phyloP scores from a whole-genome alignment of 495 filamentous ascomycete species.

The Tuber magnatum region DNA sequence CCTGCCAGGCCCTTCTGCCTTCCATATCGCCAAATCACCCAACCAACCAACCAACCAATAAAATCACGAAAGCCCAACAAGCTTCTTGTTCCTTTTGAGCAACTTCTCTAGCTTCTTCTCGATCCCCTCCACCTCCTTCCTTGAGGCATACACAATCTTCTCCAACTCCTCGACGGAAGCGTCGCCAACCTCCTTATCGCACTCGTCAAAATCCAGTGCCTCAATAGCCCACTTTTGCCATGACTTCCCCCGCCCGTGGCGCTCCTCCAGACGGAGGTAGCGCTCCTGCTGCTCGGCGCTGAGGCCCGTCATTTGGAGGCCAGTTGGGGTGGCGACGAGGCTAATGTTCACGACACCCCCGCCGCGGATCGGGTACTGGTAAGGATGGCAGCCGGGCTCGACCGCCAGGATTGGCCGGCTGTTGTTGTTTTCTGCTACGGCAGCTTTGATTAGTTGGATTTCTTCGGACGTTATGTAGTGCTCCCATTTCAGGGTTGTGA shows the following conservation, averaged over 20 bases:
- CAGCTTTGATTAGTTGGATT: slow-evolving; percentile 38
- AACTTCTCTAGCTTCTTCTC: slow-evolving; percentile 60
- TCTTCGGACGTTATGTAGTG: slow-evolving; percentile 48
- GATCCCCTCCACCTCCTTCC: slow-evolving; percentile 60
- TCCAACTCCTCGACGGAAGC: slow-evolving; percentile 57
- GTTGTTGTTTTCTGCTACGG: slow-evolving; percentile 1
- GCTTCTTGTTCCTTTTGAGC: slow-evolving; percentile 55
- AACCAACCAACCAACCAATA: background rate
- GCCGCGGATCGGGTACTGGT: slow-evolving; percentile 18
- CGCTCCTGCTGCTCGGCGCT: slow-evolving; percentile 67
- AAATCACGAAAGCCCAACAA: slow-evolving; percentile 36
- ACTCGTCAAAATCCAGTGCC: slow-evolving; percentile 25
- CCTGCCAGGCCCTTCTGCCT: background rate
- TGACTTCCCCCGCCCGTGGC: slow-evolving; percentile 40
- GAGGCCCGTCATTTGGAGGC: slow-evolving; percentile 68
- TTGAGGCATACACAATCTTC: slow-evolving; percentile 49
- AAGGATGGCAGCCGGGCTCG: background rate
- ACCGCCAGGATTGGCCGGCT: slow-evolving; percentile 1
- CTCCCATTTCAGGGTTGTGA: slow-evolving; percentile 48
- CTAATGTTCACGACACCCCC: slow-evolving; percentile 41
- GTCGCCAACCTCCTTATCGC: slow-evolving; percentile 29
- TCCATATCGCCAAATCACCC: slow-evolving; percentile 7
- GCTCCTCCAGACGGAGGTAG: slow-evolving; percentile 64
- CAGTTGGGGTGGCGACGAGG: slow-evolving; percentile 69
- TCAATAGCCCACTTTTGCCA: slow-evolving; percentile 29